Evolutionary conservation across 2,329 filamentous ascomycete species (phyloP).

Genomic region (Trichoderma brevicompactum): DNA sequence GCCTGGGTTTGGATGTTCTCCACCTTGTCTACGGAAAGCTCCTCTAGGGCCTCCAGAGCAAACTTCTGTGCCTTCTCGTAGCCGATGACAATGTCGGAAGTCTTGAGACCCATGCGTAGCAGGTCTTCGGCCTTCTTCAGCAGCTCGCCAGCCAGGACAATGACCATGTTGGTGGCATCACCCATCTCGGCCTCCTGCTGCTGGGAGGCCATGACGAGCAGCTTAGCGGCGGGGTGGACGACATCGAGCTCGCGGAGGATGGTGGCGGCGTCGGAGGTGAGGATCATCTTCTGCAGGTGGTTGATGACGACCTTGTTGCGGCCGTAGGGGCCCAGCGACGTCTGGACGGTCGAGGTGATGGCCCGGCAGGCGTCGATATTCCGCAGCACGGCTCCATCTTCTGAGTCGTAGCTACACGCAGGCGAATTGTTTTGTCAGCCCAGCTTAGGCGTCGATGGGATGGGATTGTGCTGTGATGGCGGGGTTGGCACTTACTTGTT

Average conservation of each 20-base stretch:
- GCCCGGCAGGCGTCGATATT: conserved; percentile 98
- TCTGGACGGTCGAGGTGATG: conserved; percentile 95
- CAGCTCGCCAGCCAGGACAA: conserved; percentile 91
- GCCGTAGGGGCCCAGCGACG: conserved; percentile 93
- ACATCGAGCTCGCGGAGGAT: conserved; percentile 98
- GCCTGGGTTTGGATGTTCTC: conserved; percentile 77
- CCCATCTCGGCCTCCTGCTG: conserved; percentile 99
- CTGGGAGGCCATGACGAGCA: conserved; percentile 97
- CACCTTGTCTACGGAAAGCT: conserved; percentile 89
- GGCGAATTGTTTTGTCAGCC: conserved; percentile 39
- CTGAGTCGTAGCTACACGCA: conserved; percentile 89
- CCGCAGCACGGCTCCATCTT: conserved; percentile 97
- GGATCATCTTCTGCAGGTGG: conserved; percentile 98
- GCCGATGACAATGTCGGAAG: conserved; percentile 93
- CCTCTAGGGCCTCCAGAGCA: conserved; percentile 82
- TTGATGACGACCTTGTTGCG: conserved; percentile 99
- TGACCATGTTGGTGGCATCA: conserved; percentile 96
- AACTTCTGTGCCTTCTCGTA: conserved; percentile 95
- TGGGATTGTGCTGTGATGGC: conserved; percentile 26
- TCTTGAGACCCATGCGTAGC: conserved; percentile 94
- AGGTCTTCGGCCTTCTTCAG: conserved; percentile 97
- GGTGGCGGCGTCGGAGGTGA: conserved; percentile 96
- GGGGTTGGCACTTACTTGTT: conserved; percentile 71
- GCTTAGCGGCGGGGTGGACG: conserved; percentile 95
- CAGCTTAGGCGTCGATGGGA: conserved; percentile 17